phyloP scores from a whole-genome alignment of 1,284 basidiomycete species.

The Inonotus hispidus region DNA sequence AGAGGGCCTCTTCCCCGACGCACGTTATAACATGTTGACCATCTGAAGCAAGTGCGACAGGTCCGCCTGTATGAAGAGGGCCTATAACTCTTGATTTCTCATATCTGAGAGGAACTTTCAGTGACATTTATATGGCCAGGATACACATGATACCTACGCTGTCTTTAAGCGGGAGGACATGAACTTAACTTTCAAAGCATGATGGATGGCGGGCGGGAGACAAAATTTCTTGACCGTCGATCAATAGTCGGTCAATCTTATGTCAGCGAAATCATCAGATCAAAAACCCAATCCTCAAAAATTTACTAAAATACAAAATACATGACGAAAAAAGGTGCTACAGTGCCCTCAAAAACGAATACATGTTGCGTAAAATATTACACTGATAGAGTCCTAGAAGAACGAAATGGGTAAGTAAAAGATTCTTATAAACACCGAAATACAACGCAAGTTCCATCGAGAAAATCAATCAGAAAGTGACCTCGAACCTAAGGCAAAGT shows the following conservation, averaged over 20 bases:
- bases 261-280: not conserved
- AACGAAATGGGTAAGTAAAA: not conserved
- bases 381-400: not conserved
- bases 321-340: not conserved
- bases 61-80: constrained; percentile 86
- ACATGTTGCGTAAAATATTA: constrained; percentile 6
- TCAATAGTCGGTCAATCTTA: not conserved
- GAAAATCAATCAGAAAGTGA: not conserved
- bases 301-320: too few relatives aligned
- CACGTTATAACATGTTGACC: constrained; percentile 81
- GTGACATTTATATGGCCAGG: not conserved
- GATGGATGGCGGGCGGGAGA: constrained; percentile 22
- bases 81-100: constrained; percentile 65
- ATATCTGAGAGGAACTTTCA: constrained; percentile 44
- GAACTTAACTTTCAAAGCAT: constrained; percentile 14
- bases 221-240: not conserved
- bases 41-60: constrained; percentile 77
- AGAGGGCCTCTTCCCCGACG: constrained; percentile 78
- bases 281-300: not conserved
- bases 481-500: too few relatives aligned
- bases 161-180: constrained; percentile 50
- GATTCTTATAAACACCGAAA: not conserved
- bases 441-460: not conserved
- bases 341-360: not conserved
- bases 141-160: constrained; percentile 41